A percentile compares a stretch with the other conserved stretches of the same genome.
Conservation (phyloP, 2,329 filamentous ascomycete genomes). For the Pyrenophora tritici-repentis region DNA sequence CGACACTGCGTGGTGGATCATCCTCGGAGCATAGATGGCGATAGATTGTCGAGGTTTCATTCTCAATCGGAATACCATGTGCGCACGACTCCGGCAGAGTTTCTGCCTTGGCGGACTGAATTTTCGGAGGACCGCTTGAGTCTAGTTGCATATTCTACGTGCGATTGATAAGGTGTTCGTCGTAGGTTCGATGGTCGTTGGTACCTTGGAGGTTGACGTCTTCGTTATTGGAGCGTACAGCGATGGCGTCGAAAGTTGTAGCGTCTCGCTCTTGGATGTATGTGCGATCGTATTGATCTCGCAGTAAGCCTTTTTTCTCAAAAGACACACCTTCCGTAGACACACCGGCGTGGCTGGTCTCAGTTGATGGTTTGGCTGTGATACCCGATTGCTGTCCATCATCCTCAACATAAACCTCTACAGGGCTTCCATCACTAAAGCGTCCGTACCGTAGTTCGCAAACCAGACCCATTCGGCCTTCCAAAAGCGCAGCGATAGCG, state of each 20-base stretch:
- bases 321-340: too few species aligned
- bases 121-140: conserved; percentile 17
- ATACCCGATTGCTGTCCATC: conserved; percentile 11
- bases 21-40: conserved; percentile 63
- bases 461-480: conserved; percentile 65
- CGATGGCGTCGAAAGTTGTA: conserved; percentile 30
- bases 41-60: conserved; percentile 49
- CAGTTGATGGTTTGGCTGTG: conserved; percentile 14
- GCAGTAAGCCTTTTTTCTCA: too few species aligned
- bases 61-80: conserved; percentile 35
- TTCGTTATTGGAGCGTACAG: conserved; percentile 33
- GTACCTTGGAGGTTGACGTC: conserved; percentile 27
- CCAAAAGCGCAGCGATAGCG: conserved; percentile 63
- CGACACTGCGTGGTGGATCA: conserved; percentile 67
- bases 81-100: neutral
- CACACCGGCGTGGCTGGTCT: conserved; percentile 14
- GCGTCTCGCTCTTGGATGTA: conserved; percentile 4
- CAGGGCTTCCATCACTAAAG: neutral
- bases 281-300: neutral
- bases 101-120: neutral
- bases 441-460: conserved; percentile 52
- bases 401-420: conserved; percentile 19
- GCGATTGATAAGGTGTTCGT: conserved; percentile 36
- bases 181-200: conserved; percentile 25
- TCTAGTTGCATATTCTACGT: conserved; percentile 33